Evolutionary conservation across 371 early-diverging fungal species (phyloP).

Genomic region (Mucor piriformis): DNA sequence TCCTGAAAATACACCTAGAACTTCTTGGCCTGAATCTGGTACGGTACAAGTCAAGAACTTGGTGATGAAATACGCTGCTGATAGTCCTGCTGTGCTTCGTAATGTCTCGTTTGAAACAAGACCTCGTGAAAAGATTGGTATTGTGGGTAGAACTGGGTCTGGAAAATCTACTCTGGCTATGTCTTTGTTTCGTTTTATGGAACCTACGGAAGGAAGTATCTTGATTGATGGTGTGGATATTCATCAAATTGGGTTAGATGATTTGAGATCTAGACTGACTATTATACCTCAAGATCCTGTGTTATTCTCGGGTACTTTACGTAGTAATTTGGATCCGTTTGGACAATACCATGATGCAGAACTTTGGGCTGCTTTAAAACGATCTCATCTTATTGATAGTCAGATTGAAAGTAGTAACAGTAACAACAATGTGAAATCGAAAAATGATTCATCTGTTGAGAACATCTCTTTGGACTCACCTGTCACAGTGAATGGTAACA

Average conservation of each 20-base stretch:
- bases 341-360: conserved; percentile 68
- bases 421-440: background rate
- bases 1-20: conserved; percentile 50
- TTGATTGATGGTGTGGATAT: conserved; percentile 77
- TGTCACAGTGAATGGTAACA: conserved; percentile 74
- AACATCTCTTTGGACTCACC: conserved; percentile 51
- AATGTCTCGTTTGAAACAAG: conserved; percentile 62
- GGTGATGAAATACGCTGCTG: conserved; percentile 69
- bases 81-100: conserved; percentile 69
- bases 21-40: conserved; percentile 77
- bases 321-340: conserved; percentile 82
- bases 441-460: conserved; percentile 9
- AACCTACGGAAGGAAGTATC: conserved; percentile 62
- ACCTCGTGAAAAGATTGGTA: conserved; percentile 65
- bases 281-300: conserved; percentile 83
- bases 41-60: conserved; percentile 66
- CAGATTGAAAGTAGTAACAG: conserved; percentile 30
- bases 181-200: conserved; percentile 79
- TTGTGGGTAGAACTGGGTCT: conserved; percentile 62
- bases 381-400: conserved; percentile 65
- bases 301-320: conserved; percentile 78
- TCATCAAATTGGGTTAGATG: conserved; percentile 63
- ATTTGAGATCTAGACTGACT: conserved; percentile 63
- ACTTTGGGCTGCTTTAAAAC: conserved; percentile 77
- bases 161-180: conserved; percentile 74